Conservation (phyloP, 192 early-diverging fungal genomes). For the Funneliformis geosporum region DNA sequence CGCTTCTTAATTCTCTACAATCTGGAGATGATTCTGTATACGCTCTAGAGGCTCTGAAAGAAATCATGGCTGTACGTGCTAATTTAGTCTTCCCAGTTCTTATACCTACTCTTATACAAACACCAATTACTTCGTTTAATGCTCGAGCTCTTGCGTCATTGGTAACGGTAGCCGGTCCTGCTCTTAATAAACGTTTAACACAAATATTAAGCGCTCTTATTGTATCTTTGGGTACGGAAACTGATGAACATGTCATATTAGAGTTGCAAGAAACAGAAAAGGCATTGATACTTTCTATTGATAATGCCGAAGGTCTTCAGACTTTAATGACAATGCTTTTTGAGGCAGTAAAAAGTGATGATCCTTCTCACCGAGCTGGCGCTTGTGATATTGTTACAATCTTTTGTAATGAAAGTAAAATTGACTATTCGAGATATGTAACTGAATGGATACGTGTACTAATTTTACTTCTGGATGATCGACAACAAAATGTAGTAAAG, state of each 20-base stretch:
- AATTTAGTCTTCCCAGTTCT: conserved; percentile 98
- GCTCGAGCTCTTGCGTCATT: conserved; percentile 87
- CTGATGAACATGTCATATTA: conserved; percentile 59
- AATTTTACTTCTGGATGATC: conserved; percentile 69
- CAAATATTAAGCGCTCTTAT: conserved; percentile 83
- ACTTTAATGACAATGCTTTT: conserved; percentile 77
- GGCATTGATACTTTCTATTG: conserved; percentile 71
- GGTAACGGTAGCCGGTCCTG: conserved; percentile 86
- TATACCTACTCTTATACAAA: conserved; percentile 89
- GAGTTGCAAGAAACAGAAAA: conserved; percentile 77
- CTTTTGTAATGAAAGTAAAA: conserved; percentile 65
- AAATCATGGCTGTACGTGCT: conserved; percentile 96
- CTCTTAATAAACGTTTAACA: conserved; percentile 79
- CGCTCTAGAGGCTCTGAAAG: conserved; percentile 93
- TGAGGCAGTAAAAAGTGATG: conserved; percentile 66
- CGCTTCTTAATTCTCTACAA: conserved; percentile 76
- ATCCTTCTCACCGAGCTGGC: conserved; percentile 49
- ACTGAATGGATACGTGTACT: conserved; percentile 81
- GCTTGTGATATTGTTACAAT: conserved; percentile 64
- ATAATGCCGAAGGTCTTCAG: conserved; percentile 81
- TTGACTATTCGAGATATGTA: conserved; percentile 67
- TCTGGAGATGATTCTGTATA: conserved; percentile 61
- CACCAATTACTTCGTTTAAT: conserved; percentile 89
- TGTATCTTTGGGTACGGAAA: conserved; percentile 69
- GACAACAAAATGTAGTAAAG: conserved; percentile 59